These are phyloP conservation scores for Betula pendula DNA, from an alignment of 306 rosid genomes.

Conservation along the genomic window DNA sequence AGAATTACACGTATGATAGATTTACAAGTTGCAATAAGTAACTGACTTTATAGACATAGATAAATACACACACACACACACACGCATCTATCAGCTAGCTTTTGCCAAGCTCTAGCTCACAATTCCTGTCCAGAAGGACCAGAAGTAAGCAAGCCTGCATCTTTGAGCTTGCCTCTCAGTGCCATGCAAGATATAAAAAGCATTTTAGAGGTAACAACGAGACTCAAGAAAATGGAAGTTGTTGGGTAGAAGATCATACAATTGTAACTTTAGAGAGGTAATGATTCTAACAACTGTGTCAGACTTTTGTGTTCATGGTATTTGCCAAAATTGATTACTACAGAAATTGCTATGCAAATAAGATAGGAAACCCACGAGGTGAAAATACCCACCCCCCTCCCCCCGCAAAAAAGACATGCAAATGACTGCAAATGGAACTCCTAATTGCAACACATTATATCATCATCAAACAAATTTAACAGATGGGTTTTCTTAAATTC, in stretches of 20 bases:
- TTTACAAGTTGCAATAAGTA: background rate
- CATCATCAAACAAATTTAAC: background rate
- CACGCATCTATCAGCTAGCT: background rate
- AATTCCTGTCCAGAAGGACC: background rate
- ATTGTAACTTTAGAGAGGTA: background rate
- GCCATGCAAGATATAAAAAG: background rate
- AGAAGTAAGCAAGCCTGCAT: background rate
- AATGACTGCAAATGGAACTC: background rate
- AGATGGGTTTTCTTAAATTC: constrained; percentile 3
- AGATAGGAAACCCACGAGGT: background rate
- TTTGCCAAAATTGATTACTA: background rate
- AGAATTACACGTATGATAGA: background rate
- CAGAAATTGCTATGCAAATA: too few species aligned
- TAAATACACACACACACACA: background rate
- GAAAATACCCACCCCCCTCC: background rate
- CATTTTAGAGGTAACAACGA: background rate
- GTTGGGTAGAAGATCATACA: background rate
- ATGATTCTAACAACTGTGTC: background rate
- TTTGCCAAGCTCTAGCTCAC: background rate
- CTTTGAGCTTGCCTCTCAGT: background rate
- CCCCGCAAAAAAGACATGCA: background rate
- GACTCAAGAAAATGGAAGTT: background rate
- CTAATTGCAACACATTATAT: background rate
- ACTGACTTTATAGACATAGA: background rate
- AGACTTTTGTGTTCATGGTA: background rate